These are phyloP conservation scores for Agapanthus africanus DNA, from an alignment of 106 monocot species.

Conservation along the genomic window DNA sequence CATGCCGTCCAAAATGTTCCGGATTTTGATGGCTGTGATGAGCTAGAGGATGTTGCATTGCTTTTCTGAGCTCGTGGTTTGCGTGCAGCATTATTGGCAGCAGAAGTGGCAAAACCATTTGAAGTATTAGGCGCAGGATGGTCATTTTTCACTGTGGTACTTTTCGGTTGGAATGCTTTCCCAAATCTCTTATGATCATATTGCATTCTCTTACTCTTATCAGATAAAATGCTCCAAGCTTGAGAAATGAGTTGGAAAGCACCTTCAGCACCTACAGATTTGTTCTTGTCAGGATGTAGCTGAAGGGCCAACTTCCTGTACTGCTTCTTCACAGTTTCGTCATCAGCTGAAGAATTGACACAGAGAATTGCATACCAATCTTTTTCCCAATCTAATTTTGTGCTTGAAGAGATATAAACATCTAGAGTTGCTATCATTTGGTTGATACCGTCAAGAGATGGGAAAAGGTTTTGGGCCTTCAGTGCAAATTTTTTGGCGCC, in stretches of 20 bases:
- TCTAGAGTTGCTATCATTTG: conserved; percentile 68
- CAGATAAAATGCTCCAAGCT: conserved; percentile 73
- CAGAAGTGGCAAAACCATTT: background rate
- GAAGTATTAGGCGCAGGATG: no score
- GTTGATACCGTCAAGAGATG: conserved; percentile 52
- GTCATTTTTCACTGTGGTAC: background rate
- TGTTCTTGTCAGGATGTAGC: conserved; percentile 92
- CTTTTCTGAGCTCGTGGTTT: conserved; percentile 16
- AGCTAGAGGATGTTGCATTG: conserved; percentile 5
- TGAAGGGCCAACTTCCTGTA: conserved; percentile 63
- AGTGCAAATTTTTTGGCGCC: conserved; percentile 69
- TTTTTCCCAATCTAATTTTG: conserved; percentile 38
- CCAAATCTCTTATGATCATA: conserved; percentile 65
- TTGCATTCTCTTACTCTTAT: conserved; percentile 42
- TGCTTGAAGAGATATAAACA: conserved; percentile 45
- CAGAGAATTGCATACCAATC: conserved; percentile 69
- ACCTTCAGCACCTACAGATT: conserved; percentile 64
- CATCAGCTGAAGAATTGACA: conserved; percentile 49
- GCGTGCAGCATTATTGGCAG: conserved; percentile 15
- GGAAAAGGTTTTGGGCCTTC: conserved; percentile 68
- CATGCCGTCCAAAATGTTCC: conserved; percentile 85
- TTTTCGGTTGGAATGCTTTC: conserved; percentile 12
- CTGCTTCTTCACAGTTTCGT: conserved; percentile 58
- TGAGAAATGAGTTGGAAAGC: conserved; percentile 73
- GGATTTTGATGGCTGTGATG: conserved; percentile 10